Conservation (phyloP, 345 rosid species). For the Cardamine occulta region DNA sequence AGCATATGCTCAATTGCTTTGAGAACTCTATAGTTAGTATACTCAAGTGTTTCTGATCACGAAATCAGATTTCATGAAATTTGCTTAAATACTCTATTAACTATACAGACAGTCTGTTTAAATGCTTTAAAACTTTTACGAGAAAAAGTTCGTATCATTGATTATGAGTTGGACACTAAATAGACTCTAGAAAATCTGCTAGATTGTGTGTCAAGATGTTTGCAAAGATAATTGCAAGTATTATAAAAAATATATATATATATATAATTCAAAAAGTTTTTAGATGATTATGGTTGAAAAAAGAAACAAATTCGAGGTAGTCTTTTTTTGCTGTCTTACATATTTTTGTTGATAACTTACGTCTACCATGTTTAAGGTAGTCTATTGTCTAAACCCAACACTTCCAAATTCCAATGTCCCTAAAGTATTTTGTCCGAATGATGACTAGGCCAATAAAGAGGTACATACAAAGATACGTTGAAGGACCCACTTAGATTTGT, state of each 20-base stretch:
- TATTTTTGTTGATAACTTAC: background rate
- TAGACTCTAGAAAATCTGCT: background rate
- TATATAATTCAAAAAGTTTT: background rate
- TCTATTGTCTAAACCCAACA: conserved; percentile 27
- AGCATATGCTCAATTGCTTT: no score
- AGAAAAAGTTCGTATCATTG: background rate
- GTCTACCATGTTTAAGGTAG: conserved; percentile 9
- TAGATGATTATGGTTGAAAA: background rate
- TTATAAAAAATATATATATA: background rate
- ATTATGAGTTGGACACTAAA: background rate
- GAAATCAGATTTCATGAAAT: no score
- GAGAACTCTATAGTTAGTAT: no score
- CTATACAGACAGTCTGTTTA: no score
- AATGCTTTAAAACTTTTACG: no score
- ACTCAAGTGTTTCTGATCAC: no score
- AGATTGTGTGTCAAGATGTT: background rate
- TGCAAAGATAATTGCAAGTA: background rate
- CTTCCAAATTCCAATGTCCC: conserved; percentile 9
- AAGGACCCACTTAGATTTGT: conserved; percentile 42
- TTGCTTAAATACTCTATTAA: no score
- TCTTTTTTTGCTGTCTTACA: conserved; percentile 4
- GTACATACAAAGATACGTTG: conserved; percentile 30
- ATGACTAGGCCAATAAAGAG: conserved; percentile 19
- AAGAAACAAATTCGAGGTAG: background rate
- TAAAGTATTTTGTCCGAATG: conserved; percentile 27